These are phyloP conservation scores for Trametes polyzona DNA, from an alignment of 1,284 basidiomycete species.

Conservation along the genomic window DNA sequence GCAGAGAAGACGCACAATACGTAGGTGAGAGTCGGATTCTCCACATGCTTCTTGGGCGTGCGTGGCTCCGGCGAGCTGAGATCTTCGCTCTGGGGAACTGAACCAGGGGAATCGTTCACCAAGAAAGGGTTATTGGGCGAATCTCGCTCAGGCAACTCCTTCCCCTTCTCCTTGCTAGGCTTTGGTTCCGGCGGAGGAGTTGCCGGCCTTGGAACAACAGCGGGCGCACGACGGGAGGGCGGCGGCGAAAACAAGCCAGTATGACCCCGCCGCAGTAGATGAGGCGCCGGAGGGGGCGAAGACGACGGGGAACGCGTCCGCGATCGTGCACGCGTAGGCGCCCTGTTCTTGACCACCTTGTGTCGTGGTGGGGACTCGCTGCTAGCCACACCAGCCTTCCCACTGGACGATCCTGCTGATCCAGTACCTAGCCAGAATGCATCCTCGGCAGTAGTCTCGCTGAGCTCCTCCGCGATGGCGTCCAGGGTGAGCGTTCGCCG, in stretches of 20 bases:
- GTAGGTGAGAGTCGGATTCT: slow-evolving; percentile 55
- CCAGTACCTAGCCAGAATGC: slow-evolving; percentile 38
- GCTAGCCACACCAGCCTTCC: slow-evolving; percentile 2
- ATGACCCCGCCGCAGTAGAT: slow-evolving; percentile 30
- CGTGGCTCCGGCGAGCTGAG: slow-evolving; percentile 20
- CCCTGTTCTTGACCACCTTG: slow-evolving; percentile 21
- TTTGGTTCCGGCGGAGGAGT: slow-evolving; percentile 21
- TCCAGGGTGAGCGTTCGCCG: slow-evolving; percentile 36
- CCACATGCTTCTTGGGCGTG: slow-evolving; percentile 36
- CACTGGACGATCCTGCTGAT: slow-evolving; percentile 6
- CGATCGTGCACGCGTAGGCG: slow-evolving; percentile 25
- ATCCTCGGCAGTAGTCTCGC: slow-evolving; percentile 36
- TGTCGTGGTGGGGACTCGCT: not conserved
- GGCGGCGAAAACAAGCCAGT: slow-evolving; percentile 41
- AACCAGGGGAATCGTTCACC: slow-evolving; percentile 20
- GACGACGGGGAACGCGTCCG: slow-evolving; percentile 36
- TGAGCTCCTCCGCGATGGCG: slow-evolving; percentile 39
- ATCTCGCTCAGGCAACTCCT: slow-evolving; percentile 45
- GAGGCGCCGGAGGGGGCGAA: slow-evolving; percentile 32
- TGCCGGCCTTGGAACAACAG: slow-evolving; percentile 24
- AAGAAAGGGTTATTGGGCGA: slow-evolving; percentile 60
- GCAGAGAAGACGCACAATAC: slow-evolving; percentile 55
- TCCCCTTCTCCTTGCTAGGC: slow-evolving; percentile 3
- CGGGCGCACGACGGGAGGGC: slow-evolving; percentile 37
- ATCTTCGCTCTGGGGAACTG: slow-evolving; percentile 14